Percentiles rank a stretch among this genome's conserved stretches.
These are phyloP conservation scores for Starmerella roubikii DNA, from an alignment of 805 yeast species.

Conservation along the genomic window DNA sequence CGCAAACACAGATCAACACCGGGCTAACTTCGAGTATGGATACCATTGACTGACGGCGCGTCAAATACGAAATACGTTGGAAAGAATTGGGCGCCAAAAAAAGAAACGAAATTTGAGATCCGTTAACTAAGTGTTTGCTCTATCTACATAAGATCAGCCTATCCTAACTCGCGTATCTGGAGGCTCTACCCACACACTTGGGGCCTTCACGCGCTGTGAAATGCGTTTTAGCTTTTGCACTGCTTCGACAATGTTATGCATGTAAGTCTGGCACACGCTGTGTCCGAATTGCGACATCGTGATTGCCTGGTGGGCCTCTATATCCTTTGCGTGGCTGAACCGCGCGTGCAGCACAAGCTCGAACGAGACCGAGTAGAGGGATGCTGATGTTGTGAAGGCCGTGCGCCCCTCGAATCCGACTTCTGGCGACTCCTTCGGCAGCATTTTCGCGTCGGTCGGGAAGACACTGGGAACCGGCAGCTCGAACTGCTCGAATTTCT, in stretches of 20 bases:
- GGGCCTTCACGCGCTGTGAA: slow-evolving; percentile 13
- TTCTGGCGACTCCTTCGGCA: slow-evolving; percentile 26
- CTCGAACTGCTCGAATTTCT: slow-evolving; percentile 20
- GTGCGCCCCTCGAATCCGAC: slow-evolving; percentile 25
- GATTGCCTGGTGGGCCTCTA: slow-evolving; percentile 26
- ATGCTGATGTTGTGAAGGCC: slow-evolving; percentile 27
- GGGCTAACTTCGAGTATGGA: too few species aligned
- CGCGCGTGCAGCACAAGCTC: slow-evolving; percentile 26
- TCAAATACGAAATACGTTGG: neutral
- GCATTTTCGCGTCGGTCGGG: slow-evolving; percentile 19
- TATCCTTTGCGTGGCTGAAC: slow-evolving; percentile 28
- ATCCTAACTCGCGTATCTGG: slow-evolving; percentile 8
- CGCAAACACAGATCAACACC: too few species aligned
- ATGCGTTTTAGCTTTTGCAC: slow-evolving; percentile 23
- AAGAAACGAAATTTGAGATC: neutral
- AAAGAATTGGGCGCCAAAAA: too few species aligned
- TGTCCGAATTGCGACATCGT: slow-evolving; percentile 29
- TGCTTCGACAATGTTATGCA: slow-evolving; percentile 24
- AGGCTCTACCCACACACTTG: slow-evolving; percentile 16
- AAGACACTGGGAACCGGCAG: slow-evolving; percentile 22
- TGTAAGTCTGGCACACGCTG: slow-evolving; percentile 25
- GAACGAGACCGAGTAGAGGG: slow-evolving; percentile 27
- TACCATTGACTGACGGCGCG: too few species aligned
- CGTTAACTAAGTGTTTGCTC: too few species aligned
- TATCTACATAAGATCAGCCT: neutral